Base-by-base conservation (phyloP, 1,139 yeast genomes). In the Pichia sp. region DNA sequence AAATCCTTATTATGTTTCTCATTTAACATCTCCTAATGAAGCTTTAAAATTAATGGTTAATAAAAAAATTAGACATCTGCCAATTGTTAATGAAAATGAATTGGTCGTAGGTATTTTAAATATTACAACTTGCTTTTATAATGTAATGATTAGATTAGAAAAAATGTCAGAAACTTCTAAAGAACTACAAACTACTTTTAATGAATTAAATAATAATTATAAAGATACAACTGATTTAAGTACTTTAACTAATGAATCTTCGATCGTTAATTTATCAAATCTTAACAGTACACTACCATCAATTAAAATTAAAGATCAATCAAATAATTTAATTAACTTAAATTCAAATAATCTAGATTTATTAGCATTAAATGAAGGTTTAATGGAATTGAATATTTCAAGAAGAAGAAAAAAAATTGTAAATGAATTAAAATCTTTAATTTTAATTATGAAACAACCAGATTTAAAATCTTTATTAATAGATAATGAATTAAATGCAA, bases 91-190 rank as follows among this genome's bases (percentile, higher is more conserved):
- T 46, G 60, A 58, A 25, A 41, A 43, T 10, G 62, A 60, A 6
- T 54, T 60, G 12, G 63, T 59, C 29, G 62, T 61, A 22, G 72
- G 71, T 4, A 62, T 69, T n/a, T 52, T 69, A 30, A 70, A 69
- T 52, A 68, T 68, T 32, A 69, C 72, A 4, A 61, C 68, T 41
- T 68, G 73, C 40, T 69, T 68, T 52, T 67, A 68, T 42, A 70
- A 68, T 49, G 72, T 70, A 1, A 63, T 69, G 67, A 53, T 63
- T 4, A 53, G 68, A 40, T 51, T 68, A 22, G 71, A 69, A 46
- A 60, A 64, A 38, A 61, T 68, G 48, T 56, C 69, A 0, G 47
- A 53, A 22, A 67, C 65, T 44, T 67, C 69, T 4, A 53, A 58
- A 38, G 63, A 60, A 43, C 48, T 69, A 36, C 61, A 63, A 34